These are phyloP conservation scores for Leccinum fibrillosum DNA, from an alignment of 768 basidiomycete genomes.

Conservation along the genomic window DNA sequence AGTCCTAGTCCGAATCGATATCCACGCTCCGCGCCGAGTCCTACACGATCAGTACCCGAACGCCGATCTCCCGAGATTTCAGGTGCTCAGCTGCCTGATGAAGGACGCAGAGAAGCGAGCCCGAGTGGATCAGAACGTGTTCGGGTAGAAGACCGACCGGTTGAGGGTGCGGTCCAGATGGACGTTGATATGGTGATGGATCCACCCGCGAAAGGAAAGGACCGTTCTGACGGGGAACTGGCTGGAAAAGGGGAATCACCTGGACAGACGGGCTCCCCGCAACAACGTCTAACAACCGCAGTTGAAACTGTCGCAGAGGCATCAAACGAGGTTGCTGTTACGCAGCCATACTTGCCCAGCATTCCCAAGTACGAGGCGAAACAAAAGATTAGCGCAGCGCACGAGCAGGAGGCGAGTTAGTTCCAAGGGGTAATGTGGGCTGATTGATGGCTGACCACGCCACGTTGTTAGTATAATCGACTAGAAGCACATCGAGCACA, in stretches of 20 bases:
- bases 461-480: conserved; percentile 25
- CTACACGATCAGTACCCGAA: conserved; percentile 5
- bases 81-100: not conserved
- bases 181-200: conserved; percentile 9
- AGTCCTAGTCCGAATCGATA: conserved; percentile 15
- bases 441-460: conserved; percentile 6
- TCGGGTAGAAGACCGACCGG: conserved; percentile 1
- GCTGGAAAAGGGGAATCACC: conserved; percentile 23
- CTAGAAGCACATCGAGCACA: conserved; percentile 38
- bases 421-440: not conserved
- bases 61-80: conserved; percentile 2
- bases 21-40: conserved; percentile 10
- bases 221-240: conserved; percentile 13
- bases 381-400: conserved; percentile 27
- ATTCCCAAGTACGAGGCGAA: conserved; percentile 31
- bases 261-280: conserved; percentile 19
- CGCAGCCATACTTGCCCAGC: conserved; percentile 29
- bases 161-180: not conserved
- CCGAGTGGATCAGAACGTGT: not conserved
- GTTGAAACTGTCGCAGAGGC: conserved; percentile 12
- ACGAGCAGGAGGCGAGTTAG: conserved; percentile 26
- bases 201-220: conserved; percentile 11
- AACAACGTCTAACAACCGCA: conserved; percentile 1
- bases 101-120: not conserved
- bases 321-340: conserved; percentile 20